phyloP scores from a whole-genome alignment of 192 early-diverging fungal genomes.

The Coemansia sp. region DNA sequence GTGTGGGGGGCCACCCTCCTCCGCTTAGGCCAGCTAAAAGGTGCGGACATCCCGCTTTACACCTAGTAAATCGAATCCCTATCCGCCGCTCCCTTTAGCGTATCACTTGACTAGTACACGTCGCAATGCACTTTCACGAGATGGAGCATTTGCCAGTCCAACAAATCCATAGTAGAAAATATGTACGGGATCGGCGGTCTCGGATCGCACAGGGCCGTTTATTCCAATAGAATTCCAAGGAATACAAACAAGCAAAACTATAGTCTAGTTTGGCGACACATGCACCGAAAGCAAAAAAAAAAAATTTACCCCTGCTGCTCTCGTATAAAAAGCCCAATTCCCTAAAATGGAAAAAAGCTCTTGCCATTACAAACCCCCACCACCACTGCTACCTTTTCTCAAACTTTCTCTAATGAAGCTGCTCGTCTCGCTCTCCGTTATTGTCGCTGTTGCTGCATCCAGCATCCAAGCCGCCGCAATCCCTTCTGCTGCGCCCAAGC shows the following conservation, averaged over 20 bases:
- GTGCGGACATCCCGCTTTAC: background rate
- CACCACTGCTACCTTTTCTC: background rate
- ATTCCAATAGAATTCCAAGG: background rate
- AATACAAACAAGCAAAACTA: background rate
- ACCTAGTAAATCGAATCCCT: background rate
- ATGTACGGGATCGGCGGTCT: background rate
- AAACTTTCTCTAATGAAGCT: background rate
- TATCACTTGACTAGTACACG: background rate
- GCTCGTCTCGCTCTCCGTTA: background rate
- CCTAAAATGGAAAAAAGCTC: background rate
- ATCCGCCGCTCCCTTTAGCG: background rate
- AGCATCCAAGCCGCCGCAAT: constrained; percentile 11
- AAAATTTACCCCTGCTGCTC: background rate
- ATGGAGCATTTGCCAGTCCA: background rate
- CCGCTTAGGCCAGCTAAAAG: background rate
- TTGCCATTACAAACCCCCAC: background rate
- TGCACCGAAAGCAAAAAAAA: background rate
- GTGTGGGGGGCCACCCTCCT: background rate
- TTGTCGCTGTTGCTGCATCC: background rate
- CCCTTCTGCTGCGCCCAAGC: constrained; percentile 2
- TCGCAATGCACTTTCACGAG: background rate
- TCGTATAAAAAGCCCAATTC: background rate
- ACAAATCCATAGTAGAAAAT: background rate
- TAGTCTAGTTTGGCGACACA: background rate
- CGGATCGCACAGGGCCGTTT: background rate